These are phyloP conservation scores for Russula abietina DNA, from an alignment of 768 basidiomycete genomes.

Conservation along the genomic window DNA sequence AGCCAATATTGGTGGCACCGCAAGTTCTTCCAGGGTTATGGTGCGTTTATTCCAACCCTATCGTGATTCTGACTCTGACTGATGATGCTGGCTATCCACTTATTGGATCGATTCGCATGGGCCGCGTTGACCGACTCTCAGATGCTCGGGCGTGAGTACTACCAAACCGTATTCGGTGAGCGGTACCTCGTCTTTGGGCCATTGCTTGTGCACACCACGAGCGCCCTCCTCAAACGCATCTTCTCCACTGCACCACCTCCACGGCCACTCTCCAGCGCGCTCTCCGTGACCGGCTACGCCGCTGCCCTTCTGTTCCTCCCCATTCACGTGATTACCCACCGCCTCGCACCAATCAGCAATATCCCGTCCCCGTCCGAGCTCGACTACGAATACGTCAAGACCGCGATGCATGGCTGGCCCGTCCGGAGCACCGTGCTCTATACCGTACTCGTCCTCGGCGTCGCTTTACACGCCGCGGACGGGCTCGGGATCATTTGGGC, in stretches of 20 bases:
- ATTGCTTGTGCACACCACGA: slow-evolving; percentile 54
- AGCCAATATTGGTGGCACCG: no score
- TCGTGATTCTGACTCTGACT: no score
- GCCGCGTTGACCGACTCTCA: slow-evolving; percentile 27
- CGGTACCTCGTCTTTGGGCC: slow-evolving; percentile 62
- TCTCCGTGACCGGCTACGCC: slow-evolving; percentile 62
- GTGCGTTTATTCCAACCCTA: slow-evolving; percentile 37
- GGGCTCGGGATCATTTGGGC: slow-evolving; percentile 51
- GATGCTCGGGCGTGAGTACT: slow-evolving; percentile 82
- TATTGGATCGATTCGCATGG: no score
- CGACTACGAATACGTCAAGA: slow-evolving; percentile 79
- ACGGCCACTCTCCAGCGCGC: slow-evolving; percentile 36
- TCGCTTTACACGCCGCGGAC: slow-evolving; percentile 56
- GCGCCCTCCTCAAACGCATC: slow-evolving; percentile 55
- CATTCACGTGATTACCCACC: slow-evolving; percentile 65
- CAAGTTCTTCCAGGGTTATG: slow-evolving; percentile 66
- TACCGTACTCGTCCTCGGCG: slow-evolving; percentile 49
- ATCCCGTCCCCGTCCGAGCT: slow-evolving; percentile 65
- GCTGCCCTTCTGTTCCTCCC: slow-evolving; percentile 53
- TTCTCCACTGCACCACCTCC: slow-evolving; percentile 36
- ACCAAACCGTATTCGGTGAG: slow-evolving; percentile 68
- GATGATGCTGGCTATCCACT: background rate
- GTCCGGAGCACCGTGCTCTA: slow-evolving; percentile 58
- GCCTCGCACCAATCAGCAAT: slow-evolving; percentile 41
- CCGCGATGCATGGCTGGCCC: slow-evolving; percentile 58